phyloP scores from a whole-genome alignment of 177 flowering plant genomes.

The Tripterygium wilfordii region DNA sequence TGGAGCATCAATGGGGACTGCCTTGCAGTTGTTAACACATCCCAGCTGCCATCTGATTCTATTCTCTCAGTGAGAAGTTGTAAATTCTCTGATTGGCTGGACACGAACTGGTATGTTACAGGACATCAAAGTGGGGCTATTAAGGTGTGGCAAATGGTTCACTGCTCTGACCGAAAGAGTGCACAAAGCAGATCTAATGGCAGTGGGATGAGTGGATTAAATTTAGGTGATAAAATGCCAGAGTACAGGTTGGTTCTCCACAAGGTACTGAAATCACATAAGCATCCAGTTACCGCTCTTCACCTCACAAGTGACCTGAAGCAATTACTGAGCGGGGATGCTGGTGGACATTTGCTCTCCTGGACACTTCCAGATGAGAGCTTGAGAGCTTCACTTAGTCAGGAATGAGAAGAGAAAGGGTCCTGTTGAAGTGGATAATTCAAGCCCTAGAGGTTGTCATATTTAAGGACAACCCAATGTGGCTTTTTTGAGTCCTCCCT shows the following conservation, averaged over 20 bases:
- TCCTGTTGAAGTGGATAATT: not conserved
- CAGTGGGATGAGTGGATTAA: slow-evolving; percentile 35
- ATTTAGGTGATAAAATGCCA: slow-evolving; percentile 37
- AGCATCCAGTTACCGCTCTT: slow-evolving; percentile 84
- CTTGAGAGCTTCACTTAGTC: slow-evolving; percentile 44
- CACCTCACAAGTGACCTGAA: slow-evolving; percentile 70
- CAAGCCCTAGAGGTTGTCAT: slow-evolving; percentile 6
- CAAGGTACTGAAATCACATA: slow-evolving; percentile 82
- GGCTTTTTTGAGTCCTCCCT: slow-evolving; percentile 3
- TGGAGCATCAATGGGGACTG: slow-evolving; percentile 98
- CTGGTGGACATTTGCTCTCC: slow-evolving; percentile 74
- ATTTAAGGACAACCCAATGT: slow-evolving; percentile 6
- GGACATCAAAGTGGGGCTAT: slow-evolving; percentile 99
- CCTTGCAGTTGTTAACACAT: slow-evolving; percentile 79
- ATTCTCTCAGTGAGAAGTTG: slow-evolving; percentile 76
- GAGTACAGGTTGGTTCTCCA: slow-evolving; percentile 81
- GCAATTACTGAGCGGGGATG: slow-evolving; percentile 92
- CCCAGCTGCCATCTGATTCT: slow-evolving; percentile 91
- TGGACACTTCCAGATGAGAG: slow-evolving; percentile 88
- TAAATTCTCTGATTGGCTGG: slow-evolving; percentile 83
- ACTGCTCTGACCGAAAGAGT: slow-evolving; percentile 47
- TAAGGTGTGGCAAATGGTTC: slow-evolving; percentile 93
- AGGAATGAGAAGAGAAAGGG: slow-evolving; percentile 30
- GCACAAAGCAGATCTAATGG: slow-evolving; percentile 30
- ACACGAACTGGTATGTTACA: slow-evolving; percentile 82